A percentile compares a stretch with the other conserved stretches of the same genome.
These are phyloP conservation scores for Mytilinidion resinicola DNA, from an alignment of 495 filamentous ascomycete genomes.

Conservation along the genomic window DNA sequence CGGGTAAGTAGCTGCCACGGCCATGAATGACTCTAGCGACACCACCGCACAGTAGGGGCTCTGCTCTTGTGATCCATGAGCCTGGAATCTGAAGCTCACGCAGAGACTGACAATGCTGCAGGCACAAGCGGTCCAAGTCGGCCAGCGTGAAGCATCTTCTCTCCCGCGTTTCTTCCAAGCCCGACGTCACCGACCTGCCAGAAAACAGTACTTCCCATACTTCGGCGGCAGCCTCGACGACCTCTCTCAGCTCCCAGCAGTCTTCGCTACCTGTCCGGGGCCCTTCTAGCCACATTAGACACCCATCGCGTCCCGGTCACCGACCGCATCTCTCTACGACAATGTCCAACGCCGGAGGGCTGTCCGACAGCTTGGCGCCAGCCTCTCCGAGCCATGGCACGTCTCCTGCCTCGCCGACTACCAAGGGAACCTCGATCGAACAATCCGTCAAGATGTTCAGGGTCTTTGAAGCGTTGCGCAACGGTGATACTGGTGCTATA, in stretches of 20 bases:
- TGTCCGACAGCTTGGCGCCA: conserved; percentile 7
- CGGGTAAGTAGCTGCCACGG: conserved; percentile 4
- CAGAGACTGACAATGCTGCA: conserved; percentile 8
- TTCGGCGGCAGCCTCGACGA: conserved; percentile 7
- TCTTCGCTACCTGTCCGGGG: conserved; percentile 1
- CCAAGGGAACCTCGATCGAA: conserved; percentile 61
- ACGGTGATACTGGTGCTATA: conserved; percentile 84
- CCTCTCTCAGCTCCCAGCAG: conserved; percentile 21
- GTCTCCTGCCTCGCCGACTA: conserved; percentile 31
- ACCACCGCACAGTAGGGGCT: background rate
- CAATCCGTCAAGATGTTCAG: conserved; percentile 91
- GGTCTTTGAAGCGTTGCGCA: conserved; percentile 84
- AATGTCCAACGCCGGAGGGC: conserved; percentile 30
- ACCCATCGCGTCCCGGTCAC: conserved; percentile 17
- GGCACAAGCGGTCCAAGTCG: conserved; percentile 36
- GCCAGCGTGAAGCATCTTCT: conserved; percentile 34
- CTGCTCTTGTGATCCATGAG: background rate
- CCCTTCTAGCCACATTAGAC: conserved; percentile 6
- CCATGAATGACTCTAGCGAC: background rate
- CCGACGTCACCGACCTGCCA: conserved; percentile 32
- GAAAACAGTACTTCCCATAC: conserved; percentile 1
- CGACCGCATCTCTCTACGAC: conserved; percentile 39
- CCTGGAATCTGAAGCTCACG: background rate
- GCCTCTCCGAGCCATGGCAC: conserved; percentile 14
- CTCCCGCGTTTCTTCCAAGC: conserved; percentile 30